Conservation (phyloP, 345 rosid genomes). For the Corchorus capsularis region DNA sequence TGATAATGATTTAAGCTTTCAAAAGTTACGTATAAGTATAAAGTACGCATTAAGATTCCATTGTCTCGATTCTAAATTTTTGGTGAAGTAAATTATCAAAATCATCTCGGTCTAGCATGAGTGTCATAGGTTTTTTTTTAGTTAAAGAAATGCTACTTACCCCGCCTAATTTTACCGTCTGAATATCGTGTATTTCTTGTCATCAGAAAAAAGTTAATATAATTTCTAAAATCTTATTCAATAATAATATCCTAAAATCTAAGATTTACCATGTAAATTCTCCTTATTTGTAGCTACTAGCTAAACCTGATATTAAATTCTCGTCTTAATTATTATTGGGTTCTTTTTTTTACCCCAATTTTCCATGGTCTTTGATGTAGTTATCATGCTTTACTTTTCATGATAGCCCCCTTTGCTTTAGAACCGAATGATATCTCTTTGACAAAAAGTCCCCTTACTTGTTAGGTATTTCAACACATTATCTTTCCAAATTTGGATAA, state of each 20-base stretch:
- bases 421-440: slow-evolving; percentile 1
- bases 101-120: neutral
- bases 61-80: neutral
- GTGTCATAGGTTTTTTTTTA: too few relatives aligned
- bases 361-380: neutral
- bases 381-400: neutral
- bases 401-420: slow-evolving; percentile 8
- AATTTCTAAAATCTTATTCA: too few relatives aligned
- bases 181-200: too few relatives aligned
- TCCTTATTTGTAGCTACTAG: too few relatives aligned
- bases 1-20: neutral
- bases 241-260: too few relatives aligned
- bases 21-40: neutral
- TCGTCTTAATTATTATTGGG: too few relatives aligned
- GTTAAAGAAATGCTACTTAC: too few relatives aligned
- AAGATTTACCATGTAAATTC: too few relatives aligned
- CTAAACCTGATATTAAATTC: too few relatives aligned
- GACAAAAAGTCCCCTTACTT: slow-evolving; percentile 8
- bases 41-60: neutral
- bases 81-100: neutral
- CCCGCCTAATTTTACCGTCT: too few relatives aligned
- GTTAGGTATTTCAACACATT: slow-evolving; percentile 16
- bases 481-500: slow-evolving; percentile 14
- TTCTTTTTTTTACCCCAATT: neutral
- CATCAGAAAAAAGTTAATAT: neutral